Percentiles rank a stretch among this genome's conserved stretches.
Evolutionary conservation across 2,329 filamentous ascomycete genomes (phyloP).

Genomic region (Corynespora cassiicola): DNA sequence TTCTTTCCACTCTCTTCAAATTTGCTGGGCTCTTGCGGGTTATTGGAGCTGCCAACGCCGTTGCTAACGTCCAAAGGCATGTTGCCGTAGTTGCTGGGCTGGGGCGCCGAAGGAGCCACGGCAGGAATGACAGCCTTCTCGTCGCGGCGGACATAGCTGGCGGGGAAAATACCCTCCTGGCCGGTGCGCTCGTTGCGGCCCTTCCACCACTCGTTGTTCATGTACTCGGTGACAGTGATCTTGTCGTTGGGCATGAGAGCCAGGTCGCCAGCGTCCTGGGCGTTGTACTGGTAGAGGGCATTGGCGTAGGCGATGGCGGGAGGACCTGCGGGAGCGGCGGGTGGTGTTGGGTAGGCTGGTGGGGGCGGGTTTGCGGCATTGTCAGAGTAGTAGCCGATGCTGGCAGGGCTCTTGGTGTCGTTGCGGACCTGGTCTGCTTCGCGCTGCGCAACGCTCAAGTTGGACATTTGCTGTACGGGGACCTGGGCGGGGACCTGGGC

Average conservation of each 20-base stretch:
- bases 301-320: conserved; percentile 74
- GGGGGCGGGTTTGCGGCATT: conserved; percentile 50
- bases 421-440: too few relatives aligned
- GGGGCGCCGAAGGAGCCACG: conserved; percentile 39
- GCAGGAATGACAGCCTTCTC: conserved; percentile 61
- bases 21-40: conserved; percentile 64
- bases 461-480: conserved; percentile 40
- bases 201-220: conserved; percentile 98
- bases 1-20: conserved; percentile 84
- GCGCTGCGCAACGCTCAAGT: too few relatives aligned
- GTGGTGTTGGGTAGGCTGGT: conserved; percentile 54
- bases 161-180: conserved; percentile 92
- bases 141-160: conserved; percentile 80
- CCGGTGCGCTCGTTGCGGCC: conserved; percentile 84
- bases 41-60: conserved; percentile 47
- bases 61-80: conserved; percentile 80
- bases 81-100: conserved; percentile 69
- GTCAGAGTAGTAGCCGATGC: conserved; percentile 49
- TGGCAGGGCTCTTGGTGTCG: conserved; percentile 45
- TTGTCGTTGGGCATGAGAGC: conserved; percentile 81
- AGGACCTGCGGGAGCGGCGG: conserved; percentile 55
- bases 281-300: conserved; percentile 84
- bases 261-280: conserved; percentile 81
- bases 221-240: conserved; percentile 84
- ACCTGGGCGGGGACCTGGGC: conserved; percentile 23